These are phyloP conservation scores for Lipomyces yamanashiensis DNA, from an alignment of 805 yeast species.

Conservation along the genomic window DNA sequence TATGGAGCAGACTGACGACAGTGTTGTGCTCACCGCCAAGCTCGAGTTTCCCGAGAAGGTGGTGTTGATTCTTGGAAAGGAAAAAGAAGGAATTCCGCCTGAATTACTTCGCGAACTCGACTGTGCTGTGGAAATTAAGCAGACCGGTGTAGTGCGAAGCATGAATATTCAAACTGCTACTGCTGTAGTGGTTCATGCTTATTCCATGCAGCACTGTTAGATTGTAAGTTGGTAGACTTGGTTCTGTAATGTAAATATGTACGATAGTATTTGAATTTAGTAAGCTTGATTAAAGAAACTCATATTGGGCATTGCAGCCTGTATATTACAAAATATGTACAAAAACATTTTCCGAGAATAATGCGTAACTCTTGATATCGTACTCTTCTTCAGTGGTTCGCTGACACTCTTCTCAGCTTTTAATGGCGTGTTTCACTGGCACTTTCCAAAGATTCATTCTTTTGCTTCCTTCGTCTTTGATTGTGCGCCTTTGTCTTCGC, in stretches of 20 bases:
- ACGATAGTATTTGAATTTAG: too few species aligned
- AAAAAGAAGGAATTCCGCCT: constrained; percentile 91
- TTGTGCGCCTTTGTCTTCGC: too few species aligned
- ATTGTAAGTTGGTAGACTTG: background rate
- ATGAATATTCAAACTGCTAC: constrained; percentile 98
- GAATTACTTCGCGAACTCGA: constrained; percentile 80
- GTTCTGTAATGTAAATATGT: background rate
- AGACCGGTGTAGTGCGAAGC: constrained; percentile 87
- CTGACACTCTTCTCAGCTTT: too few species aligned
- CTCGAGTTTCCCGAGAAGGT: constrained; percentile 80
- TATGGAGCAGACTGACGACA: constrained; percentile 88
- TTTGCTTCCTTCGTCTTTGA: too few species aligned
- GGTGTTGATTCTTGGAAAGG: constrained; percentile 78
- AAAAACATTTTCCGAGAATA: too few species aligned
- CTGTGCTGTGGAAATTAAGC: constrained; percentile 87
- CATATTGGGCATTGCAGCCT: too few species aligned
- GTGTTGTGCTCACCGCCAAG: constrained; percentile 67
- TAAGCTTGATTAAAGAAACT: too few species aligned
- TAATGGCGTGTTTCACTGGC: too few species aligned
- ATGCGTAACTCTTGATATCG: too few species aligned
- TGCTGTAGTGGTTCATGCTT: constrained; percentile 91
- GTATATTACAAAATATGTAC: too few species aligned
- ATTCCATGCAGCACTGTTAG: constrained; percentile 67
- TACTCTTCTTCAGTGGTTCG: too few species aligned
- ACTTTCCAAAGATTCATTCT: too few species aligned